Evolutionary conservation across 495 filamentous ascomycete species (phyloP), one percentile per base, ranked within the genome.

Genomic region (Penicillium cataractarum): DNA sequence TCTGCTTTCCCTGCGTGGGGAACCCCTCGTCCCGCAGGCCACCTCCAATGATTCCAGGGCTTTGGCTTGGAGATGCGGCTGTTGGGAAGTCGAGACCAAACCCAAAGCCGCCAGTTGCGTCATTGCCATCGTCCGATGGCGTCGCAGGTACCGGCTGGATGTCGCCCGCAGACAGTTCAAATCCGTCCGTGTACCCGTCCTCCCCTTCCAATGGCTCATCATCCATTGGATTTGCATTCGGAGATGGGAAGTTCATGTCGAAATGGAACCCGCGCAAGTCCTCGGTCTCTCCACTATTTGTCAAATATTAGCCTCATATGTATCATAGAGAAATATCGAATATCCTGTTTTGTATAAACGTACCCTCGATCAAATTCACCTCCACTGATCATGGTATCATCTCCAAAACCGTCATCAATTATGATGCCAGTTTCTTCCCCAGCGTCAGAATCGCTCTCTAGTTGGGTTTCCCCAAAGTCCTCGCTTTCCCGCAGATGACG

Each of bases 401-500:
- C 74, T 24, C 24, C 69, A 5, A 37, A 71, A 31, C 76, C 74
- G 33, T 76, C 74, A 51, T 78, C 78, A 56, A 67, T 73, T 21
- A 76, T 52, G 27, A 83, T 65, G 19, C 79, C 78, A 24, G 81
- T 76, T 27, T 71, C 67, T 22, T 82, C 75, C 17, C 74, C 80
- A 44, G 73, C 80, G 35, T 87, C 85, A 9, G 80, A 78, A 2
- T 77, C 85, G 17, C 78, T 74, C 31, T 87, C 84, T 17, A 77
- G 29, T 76, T 79, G 71, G 70, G 73, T 71, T 70, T 76, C 71
- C 57, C 75, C 64, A 74, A 89, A 73, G 82, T 87, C 69, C 74
- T 92, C 90, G 69, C 88, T 93, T 67, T 88, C 76, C 48, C 86
- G 74, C 50, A 78, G 75, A 55, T 78, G 84, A 10, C 80, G 82